Base-by-base conservation (phyloP, 2,329 filamentous ascomycete species). In the Xylariaceae sp. region DNA sequence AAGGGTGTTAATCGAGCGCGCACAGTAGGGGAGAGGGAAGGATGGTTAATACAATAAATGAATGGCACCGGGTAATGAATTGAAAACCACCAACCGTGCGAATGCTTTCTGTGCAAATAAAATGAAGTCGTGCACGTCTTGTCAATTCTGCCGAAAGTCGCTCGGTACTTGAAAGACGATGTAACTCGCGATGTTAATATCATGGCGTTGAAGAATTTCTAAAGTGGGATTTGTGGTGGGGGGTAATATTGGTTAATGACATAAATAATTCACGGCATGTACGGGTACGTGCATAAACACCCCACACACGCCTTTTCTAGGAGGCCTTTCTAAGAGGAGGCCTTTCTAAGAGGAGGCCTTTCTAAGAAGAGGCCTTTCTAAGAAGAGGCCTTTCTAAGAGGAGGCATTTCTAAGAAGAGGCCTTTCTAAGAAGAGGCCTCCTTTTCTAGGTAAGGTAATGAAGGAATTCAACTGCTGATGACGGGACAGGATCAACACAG, bases 201-300 rank as follows among this genome's bases (percentile, higher is more conserved):
- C 63, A 62, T 51, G 53, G 59, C 55, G 49, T 58, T 9, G 32
- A 42, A 62, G 60, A 63, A 63, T 65, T 65, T 65, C 53, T 62
- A 60, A 61, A 56, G 60, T 60, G 54, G 55, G 53, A 57, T 59
- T 19, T 64, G 62, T 64, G 62, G 60, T 58, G 56, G 57, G 51
- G 54, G 42, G 26, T 41, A 35, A 51, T 53, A 56, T 57, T 48
- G 59, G 54, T 30, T 63, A 62, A 55, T 27, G 59, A 60, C 62
- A 64, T 63, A 57, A 54, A 19, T 19, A 32, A 45, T 58, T 51
- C 47, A 58, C 47, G 30, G 29, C 4, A 29, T 46, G 27, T 53
- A 59, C 11, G 40, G 47, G 26, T 60, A 61, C 51, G 31, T 60
- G 56, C 58, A 61, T 58, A 58, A 40, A 6, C 48, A 29, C 37